phyloP scores from a whole-genome alignment of 2,329 filamentous ascomycete species.

The Thielaviopsis populi region DNA sequence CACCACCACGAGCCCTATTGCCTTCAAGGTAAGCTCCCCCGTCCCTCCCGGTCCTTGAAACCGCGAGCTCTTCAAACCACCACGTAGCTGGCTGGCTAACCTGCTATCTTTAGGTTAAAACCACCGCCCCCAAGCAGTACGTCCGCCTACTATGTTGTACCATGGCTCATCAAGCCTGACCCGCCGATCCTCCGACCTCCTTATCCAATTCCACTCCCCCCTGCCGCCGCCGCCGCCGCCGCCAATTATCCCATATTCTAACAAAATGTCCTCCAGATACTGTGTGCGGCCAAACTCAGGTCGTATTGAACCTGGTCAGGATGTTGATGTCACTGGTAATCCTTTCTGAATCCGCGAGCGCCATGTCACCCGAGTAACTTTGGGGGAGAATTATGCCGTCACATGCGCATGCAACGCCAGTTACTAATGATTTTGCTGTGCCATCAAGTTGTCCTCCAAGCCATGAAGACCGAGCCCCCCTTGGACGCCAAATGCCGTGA shows the following conservation, averaged over 20 bases:
- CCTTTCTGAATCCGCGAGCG: slow-evolving; percentile 11
- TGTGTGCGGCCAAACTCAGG: slow-evolving; percentile 95
- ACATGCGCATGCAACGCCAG: slow-evolving; percentile 19
- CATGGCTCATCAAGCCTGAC: neutral
- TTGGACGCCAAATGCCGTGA: slow-evolving; percentile 81
- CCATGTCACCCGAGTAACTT: neutral
- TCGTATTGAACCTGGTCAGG: slow-evolving; percentile 76
- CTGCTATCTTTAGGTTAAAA: slow-evolving; percentile 64
- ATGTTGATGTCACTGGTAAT: slow-evolving; percentile 85
- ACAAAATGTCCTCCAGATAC: slow-evolving; percentile 46
- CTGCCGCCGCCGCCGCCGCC: no score
- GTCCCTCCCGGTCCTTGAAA: neutral
- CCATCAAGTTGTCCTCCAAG: slow-evolving; percentile 70
- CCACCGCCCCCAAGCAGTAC: slow-evolving; percentile 96
- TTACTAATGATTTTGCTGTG: neutral
- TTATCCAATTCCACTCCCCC: slow-evolving; percentile 8
- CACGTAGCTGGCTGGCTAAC: neutral
- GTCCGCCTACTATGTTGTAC: slow-evolving; percentile 21
- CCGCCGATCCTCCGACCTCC: no score
- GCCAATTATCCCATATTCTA: no score
- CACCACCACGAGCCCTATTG: slow-evolving; percentile 45
- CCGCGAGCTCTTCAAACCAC: neutral
- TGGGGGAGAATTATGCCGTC: slow-evolving; percentile 11
- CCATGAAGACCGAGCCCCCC: slow-evolving; percentile 91
- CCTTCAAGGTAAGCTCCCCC: slow-evolving; percentile 46